Base-by-base conservation (phyloP, 2,329 filamentous ascomycete genomes). In the Trichophyton benhamiae region DNA sequence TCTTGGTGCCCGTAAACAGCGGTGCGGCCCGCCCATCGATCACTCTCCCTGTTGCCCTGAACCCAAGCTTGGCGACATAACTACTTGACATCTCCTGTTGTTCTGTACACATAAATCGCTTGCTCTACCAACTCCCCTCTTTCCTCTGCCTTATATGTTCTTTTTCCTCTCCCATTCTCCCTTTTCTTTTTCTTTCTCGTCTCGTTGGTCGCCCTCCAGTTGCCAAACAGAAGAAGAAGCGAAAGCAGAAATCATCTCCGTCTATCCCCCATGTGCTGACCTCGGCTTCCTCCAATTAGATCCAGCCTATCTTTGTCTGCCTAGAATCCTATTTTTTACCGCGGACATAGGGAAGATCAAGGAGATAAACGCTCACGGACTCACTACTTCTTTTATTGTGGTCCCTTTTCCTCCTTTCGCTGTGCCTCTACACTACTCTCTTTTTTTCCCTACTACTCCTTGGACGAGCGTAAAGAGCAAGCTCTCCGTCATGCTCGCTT, bases 401-500 rank as follows among this genome's bases (percentile, higher is more conserved):
- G 3, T 30, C 9, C 13, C 38, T 3, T 44, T 27, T 17, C 8
- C 15, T 25, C 30, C 13, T 44, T 58, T 36, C 17, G 33, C 42
- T 36, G 17, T 38, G 20, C 7, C 22, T 53, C 48, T 33, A 11
- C 27, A 22, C 57, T n/a, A 36, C 30, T 58, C 46, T 33, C 8
- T 11, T 13, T 27, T 27, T 3, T 36, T 11, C 13, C 2, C 33
- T 38, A 9, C 11, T 13, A 13, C 33, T 38, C 9, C 44, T 30
- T 20, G 13, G 38, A n/a, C 20, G 15, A 17, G 17, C n/a, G 36
- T 7, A 42, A 58, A 11, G 15, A 42, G 42, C 33, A 42, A 58
- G 36, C 49, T 49, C 22, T 41, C 63, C 53, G 52, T 44, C 60
- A 66, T 66, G 65, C 63, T 66, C 49, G 65, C 62, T 33, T 60